A percentile compares a stretch with the other conserved stretches of the same genome.
Conservation (phyloP, 805 yeast genomes). For the Lachancea thermotolerans region DNA sequence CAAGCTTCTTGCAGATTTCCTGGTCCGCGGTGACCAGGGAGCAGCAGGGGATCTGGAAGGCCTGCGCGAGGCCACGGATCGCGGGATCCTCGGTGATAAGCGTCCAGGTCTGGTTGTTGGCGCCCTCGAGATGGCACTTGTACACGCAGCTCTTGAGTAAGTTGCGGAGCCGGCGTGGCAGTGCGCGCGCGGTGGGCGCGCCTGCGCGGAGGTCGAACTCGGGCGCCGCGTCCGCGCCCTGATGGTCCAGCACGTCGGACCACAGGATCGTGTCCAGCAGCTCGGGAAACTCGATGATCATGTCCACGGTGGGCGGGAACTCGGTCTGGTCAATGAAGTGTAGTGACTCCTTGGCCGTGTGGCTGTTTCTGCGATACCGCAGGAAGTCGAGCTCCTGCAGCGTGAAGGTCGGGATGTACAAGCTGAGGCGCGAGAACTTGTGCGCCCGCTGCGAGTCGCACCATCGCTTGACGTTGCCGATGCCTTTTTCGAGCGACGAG, state of each 20-base stretch:
- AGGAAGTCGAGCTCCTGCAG: slow-evolving; percentile 54
- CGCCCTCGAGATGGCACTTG: slow-evolving; percentile 37
- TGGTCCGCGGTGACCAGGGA: slow-evolving; percentile 27
- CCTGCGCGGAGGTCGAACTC: slow-evolving; percentile 3
- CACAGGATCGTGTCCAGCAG: slow-evolving; percentile 22
- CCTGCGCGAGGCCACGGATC: slow-evolving; percentile 51
- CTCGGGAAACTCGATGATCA: slow-evolving; percentile 45
- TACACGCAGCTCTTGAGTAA: slow-evolving; percentile 53
- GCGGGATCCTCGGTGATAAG: slow-evolving; percentile 54
- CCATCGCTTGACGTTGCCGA: slow-evolving; percentile 65
- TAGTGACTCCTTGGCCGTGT: slow-evolving; percentile 61
- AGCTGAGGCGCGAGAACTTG: slow-evolving; percentile 32
- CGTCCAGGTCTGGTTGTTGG: slow-evolving; percentile 40
- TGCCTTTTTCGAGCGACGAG: slow-evolving; percentile 59
- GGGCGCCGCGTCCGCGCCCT: slow-evolving; percentile 1
- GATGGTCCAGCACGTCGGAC: slow-evolving; percentile 16
- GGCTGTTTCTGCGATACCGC: slow-evolving; percentile 48
- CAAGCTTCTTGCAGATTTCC: slow-evolving; percentile 20
- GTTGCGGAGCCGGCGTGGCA: slow-evolving; percentile 49
- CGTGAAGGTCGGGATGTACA: slow-evolving; percentile 46
- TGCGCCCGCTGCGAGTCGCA: slow-evolving; percentile 27
- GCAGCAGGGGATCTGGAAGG: slow-evolving; percentile 43
- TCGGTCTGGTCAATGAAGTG: slow-evolving; percentile 46
- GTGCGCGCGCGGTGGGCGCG: slow-evolving; percentile 17
- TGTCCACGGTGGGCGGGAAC: slow-evolving; percentile 14